Conservation (phyloP, 768 basidiomycete genomes). For the Naganishia onofrii region DNA sequence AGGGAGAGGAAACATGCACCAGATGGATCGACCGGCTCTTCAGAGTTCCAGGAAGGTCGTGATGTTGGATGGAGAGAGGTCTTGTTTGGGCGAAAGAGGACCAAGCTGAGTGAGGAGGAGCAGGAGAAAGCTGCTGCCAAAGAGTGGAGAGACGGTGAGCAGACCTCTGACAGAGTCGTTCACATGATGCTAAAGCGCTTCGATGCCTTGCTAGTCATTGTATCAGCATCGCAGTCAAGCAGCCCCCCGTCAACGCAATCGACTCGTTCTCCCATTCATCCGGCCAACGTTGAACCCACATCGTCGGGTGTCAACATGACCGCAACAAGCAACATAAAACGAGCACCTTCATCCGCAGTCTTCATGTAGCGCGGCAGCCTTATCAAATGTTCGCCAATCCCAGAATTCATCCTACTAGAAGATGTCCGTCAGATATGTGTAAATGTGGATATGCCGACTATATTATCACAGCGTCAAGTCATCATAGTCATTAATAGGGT, state of each 20-base stretch:
- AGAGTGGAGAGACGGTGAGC: slow-evolving; percentile 38
- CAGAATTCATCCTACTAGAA: not conserved
- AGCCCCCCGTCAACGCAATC: not conserved
- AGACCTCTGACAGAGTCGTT: not conserved
- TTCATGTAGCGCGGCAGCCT: slow-evolving; percentile 10
- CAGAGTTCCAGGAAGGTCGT: slow-evolving; percentile 33
- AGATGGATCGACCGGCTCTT: slow-evolving; percentile 16
- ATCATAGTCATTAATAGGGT: not conserved
- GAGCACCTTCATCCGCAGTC: slow-evolving; percentile 28
- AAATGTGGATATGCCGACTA: not conserved
- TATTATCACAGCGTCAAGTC: not conserved
- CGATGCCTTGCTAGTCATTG: not conserved
- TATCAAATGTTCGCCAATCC: no score
- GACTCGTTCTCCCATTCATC: slow-evolving; percentile 4
- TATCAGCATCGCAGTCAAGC: not conserved
- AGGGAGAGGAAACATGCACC: slow-evolving; percentile 42
- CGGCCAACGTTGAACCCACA: slow-evolving; percentile 5
- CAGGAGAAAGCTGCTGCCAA: slow-evolving; percentile 33
- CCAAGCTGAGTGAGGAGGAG: slow-evolving; percentile 33
- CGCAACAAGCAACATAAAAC: not conserved
- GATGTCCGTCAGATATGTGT: not conserved
- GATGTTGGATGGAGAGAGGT: slow-evolving; percentile 49
- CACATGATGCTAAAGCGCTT: no score
- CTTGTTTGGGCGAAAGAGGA: slow-evolving; percentile 48
- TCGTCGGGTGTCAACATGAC: slow-evolving; percentile 3